Conservation (phyloP, 768 basidiomycete genomes). For the Solioccasus polychromus region DNA sequence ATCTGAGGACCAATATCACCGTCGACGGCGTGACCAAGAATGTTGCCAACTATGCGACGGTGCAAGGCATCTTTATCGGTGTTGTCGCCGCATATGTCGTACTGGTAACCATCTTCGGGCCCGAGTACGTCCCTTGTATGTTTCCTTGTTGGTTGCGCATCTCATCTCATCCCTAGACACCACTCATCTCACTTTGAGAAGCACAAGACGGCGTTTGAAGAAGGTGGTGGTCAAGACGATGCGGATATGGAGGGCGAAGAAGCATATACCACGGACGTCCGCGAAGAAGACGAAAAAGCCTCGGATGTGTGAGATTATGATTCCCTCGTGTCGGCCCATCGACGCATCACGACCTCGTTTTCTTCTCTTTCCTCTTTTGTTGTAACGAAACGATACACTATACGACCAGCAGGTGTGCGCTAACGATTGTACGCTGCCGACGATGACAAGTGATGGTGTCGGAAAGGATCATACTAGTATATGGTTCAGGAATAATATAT, state of each 20-base stretch:
- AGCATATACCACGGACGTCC: neutral
- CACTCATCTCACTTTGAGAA: conserved; percentile 84
- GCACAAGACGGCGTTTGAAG: conserved; percentile 74
- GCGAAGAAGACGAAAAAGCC: conserved; percentile 19
- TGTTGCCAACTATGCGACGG: conserved; percentile 68
- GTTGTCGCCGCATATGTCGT: conserved; percentile 75
- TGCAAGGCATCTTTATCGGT: conserved; percentile 89
- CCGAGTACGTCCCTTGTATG: conserved; percentile 52
- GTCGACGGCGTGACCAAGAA: conserved; percentile 34
- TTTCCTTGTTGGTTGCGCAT: neutral
- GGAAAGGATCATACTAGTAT: too few species aligned
- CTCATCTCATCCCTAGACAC: conserved; percentile 40
- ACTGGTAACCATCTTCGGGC: conserved; percentile 73
- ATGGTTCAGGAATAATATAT: too few species aligned
- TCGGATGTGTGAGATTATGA: conserved; percentile 14
- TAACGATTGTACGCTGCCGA: too few species aligned
- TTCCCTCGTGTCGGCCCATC: neutral
- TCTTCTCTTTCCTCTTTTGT: too few species aligned
- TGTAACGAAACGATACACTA: too few species aligned
- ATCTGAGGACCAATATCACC: conserved; percentile 50
- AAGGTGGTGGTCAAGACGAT: conserved; percentile 61
- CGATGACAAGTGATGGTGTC: too few species aligned
- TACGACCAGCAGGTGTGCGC: too few species aligned
- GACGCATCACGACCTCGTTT: too few species aligned
- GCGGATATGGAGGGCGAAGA: conserved; percentile 31